Conservation (phyloP, 176 grass and related monocot species). For the Thinopyrum elongatum region DNA sequence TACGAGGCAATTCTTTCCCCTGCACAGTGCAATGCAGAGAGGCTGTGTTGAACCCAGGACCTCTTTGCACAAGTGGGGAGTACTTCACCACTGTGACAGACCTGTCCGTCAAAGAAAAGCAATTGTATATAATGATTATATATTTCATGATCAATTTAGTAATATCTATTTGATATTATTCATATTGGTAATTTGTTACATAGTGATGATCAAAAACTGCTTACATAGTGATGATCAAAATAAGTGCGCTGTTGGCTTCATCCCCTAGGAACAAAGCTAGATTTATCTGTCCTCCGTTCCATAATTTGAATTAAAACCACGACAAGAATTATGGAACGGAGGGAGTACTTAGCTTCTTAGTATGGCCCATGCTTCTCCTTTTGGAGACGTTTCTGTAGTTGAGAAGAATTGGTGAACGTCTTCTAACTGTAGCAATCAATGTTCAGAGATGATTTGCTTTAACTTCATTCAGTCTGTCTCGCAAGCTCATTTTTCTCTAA, state of each 20-base stretch:
- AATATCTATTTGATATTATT: not conserved
- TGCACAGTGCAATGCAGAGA: no score
- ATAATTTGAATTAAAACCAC: not conserved
- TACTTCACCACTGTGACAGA: no score
- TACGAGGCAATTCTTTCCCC: no score
- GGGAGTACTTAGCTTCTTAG: no score
- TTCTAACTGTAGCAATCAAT: constrained; percentile 2
- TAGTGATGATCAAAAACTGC: not conserved
- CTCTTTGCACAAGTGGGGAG: no score
- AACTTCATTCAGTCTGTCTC: not conserved
- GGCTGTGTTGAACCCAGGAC: no score
- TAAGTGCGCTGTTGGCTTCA: not conserved
- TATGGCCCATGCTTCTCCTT: not conserved
- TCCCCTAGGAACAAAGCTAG: not conserved
- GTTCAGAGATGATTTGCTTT: not conserved
- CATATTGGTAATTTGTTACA: not conserved
- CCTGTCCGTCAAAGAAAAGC: not conserved
- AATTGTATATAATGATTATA: not conserved
- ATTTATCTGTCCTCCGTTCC: not conserved
- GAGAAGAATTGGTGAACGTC: not conserved
- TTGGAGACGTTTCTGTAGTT: not conserved
- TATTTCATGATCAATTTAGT: not conserved
- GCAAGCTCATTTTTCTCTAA: not conserved
- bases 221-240: not conserved
- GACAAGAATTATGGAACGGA: no score